Evolutionary conservation across 129 eudicot genomes (phyloP).

Genomic region (Centaurea solstitialis): DNA sequence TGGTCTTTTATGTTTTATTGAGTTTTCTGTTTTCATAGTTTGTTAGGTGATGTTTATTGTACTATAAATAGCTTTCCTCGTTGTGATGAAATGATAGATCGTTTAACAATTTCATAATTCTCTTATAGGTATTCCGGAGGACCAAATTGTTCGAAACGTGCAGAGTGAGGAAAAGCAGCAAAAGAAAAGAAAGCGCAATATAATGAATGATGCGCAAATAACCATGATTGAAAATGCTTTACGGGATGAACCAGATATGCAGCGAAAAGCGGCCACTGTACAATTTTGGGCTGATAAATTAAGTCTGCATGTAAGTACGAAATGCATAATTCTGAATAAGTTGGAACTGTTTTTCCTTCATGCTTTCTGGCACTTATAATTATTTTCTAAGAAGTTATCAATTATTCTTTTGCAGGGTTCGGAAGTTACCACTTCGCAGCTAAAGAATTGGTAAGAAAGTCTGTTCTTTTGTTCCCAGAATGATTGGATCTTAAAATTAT

Average conservation of each 20-base stretch:
- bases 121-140: constrained; percentile 22
- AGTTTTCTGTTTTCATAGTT: too few relatives aligned
- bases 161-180: constrained; percentile 51
- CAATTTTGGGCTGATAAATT: constrained; percentile 62
- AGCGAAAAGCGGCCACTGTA: constrained; percentile 39
- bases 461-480: background rate
- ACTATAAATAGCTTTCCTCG: too few relatives aligned
- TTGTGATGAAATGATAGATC: too few relatives aligned
- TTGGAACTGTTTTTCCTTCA: background rate
- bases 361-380: background rate
- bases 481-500: background rate
- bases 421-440: constrained; percentile 63
- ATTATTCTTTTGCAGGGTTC: constrained; percentile 60
- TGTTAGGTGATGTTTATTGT: too few relatives aligned
- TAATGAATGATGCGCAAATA: constrained; percentile 68
- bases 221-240: constrained; percentile 62
- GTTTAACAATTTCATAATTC: too few relatives aligned
- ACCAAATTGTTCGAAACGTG: constrained; percentile 43
- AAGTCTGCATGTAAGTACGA: constrained; percentile 57
- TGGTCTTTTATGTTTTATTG: too few relatives aligned
- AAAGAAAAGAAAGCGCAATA: constrained; percentile 62
- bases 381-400: constrained; percentile 11
- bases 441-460: constrained; percentile 69
- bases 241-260: constrained; percentile 59
- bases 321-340: background rate